These are phyloP conservation scores for Mycena chlorophos DNA, from an alignment of 768 basidiomycete species.

Conservation along the genomic window DNA sequence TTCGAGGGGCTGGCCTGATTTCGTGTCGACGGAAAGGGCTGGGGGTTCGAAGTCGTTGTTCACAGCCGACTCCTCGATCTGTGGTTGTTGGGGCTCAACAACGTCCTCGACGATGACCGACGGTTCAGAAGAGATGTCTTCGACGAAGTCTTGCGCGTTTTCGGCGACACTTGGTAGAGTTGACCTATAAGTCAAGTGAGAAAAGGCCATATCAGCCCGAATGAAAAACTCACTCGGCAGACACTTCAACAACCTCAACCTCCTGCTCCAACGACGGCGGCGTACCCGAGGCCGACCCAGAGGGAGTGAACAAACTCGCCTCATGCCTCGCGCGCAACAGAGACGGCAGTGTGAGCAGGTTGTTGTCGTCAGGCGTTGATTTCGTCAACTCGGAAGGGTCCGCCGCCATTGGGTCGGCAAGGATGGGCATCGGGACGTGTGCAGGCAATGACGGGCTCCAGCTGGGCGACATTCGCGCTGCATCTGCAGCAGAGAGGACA, in stretches of 20 bases:
- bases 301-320: slow-evolving; percentile 43
- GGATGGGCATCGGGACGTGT: slow-evolving; percentile 39
- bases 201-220: slow-evolving; percentile 16
- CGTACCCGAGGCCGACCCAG: slow-evolving; percentile 16
- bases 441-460: slow-evolving; percentile 10
- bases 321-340: slow-evolving; percentile 21
- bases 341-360: slow-evolving; percentile 22
- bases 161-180: background rate
- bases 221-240: background rate
- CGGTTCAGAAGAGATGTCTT: background rate
- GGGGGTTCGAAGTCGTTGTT: background rate
- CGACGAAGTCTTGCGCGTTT: background rate
- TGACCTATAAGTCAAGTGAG: slow-evolving; percentile 22
- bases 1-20: no score
- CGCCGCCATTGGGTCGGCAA: slow-evolving; percentile 40
- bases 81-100: background rate
- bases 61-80: background rate
- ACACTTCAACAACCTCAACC: background rate
- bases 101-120: no score
- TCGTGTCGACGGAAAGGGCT: background rate
- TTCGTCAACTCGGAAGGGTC: slow-evolving; percentile 33
- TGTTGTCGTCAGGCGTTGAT: slow-evolving; percentile 15
- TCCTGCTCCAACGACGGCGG: background rate
- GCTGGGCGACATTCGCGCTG: background rate
- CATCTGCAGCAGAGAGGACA: background rate